Base-by-base conservation (phyloP, 306 rosid genomes). In the Gleditsia sinensis region DNA sequence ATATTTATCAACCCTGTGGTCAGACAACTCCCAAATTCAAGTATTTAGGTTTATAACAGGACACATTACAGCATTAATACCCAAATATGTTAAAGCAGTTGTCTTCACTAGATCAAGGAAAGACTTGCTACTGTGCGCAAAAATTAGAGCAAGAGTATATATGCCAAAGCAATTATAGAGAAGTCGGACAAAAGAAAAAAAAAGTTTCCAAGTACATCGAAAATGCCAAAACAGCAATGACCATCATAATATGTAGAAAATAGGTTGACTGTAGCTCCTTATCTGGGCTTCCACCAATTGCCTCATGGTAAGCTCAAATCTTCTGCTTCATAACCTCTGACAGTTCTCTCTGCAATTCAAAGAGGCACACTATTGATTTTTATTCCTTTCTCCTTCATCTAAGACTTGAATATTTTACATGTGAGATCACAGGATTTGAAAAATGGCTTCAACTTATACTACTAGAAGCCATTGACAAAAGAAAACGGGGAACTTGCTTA, bases 331-430 rank as follows among this genome's bases (percentile, higher is more conserved):
- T 88, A 36, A 80, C 8, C 3, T 86, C 88, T 64, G 91, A 95
- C 72, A 90, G 88, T 86, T 87, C 93, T 80, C 71, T 88, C 97
- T 90, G 97, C 97, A 92, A 87, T 84, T 90, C 97, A 92, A 81
- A 92, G 85, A 84, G 87, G 80, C 79, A 90, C 73, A 81, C 95
- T 83, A 83, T 36, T 86, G 93, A 92, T 83, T 90, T 92, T 91
- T 95, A 86, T 88, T 88, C 89, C 90, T 72, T 78, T 84, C 90
- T 79, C 64, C 92, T 83, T 87, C 90, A 86, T 80, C 86, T 80
- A 78, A 84, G 83, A 91, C 88, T 84, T 78, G 94, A 87, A 85
- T 66, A 76, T 71, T 78, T 81, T 81, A 85, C 83, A 75, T 61
- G 82, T 80, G 87, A 88, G 71, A 82, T 83, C 90, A 85, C 86